Evolutionary conservation across 495 filamentous ascomycete genomes (phyloP), one percentile per base, ranked within the genome.

Genomic region (Penicillium subrubescens): DNA sequence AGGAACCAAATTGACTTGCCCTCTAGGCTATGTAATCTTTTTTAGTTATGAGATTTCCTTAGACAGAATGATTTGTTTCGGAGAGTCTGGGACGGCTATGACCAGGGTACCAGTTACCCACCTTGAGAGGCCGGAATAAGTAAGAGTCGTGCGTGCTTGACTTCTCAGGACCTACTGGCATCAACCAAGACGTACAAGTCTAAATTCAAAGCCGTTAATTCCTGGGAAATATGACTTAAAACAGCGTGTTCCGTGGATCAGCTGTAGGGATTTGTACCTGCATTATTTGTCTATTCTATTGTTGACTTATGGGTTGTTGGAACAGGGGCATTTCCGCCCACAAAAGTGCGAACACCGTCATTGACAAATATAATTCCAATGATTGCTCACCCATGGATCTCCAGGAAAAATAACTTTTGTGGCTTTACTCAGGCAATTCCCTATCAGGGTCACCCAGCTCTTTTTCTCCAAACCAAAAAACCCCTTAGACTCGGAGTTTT

Each of bases 311-410:
- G 17, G 44, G 12, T 25, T 48, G 44, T 48, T 48, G 44, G 44
- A 48, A 48, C 44, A 48, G 44, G 44, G 44, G 44, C 44, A 48
- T 48, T 48, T 48, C 44, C 44, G 44, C n/a, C n/a, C n/a, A n/a
- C n/a, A n/a, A n/a, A n/a, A n/a, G n/a, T 48, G 44, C 44, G 44
- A 25, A 48, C 44, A 48, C 44, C 5, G 21, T n/a, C n/a, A 48
- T 25, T 48, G 44, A 48, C 44, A 48, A 48, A 19, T 25, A 48
- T 48, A 48, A 48, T 19, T 48, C 44, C 44, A 48, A 48, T 48
- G 17, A 14, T 48, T 48, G 12, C 44, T 19, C 17, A 25, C 44
- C 44, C 44, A 48, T 48, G 44, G 44, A 48, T 48, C 7, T 48
- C 44, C 21, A 19, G 44, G 17, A 48, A n/a, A 48, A 48, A 48